Evolutionary conservation across 805 yeast species (phyloP), one percentile per base, ranked within the genome.

Genomic region (Debaryomyces prosopidis): DNA sequence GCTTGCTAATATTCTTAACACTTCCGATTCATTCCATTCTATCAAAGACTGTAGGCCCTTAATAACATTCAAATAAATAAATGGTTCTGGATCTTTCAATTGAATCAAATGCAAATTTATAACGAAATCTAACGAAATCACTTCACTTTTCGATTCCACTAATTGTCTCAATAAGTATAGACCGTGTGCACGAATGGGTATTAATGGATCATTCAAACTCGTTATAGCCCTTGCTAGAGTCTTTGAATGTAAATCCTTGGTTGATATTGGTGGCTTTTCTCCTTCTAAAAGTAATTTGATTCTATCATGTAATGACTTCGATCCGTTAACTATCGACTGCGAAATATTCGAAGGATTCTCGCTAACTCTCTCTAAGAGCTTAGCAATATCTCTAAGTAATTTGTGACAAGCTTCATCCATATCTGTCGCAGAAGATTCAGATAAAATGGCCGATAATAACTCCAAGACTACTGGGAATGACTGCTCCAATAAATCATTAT

Each of bases 171-270:
- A 62, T 18, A 83, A 63, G 50, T 78, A 79, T 7, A 94, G 66
- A 0, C 98, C 98, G 62, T 87, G 90, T 0, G 96, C 98, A 43
- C 90, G 73, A 2, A 92, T 79, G 0, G 98, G 96, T 3, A 87
- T 84, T 36, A 86, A 66, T 0, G 91, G 87, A 63, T 91, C 96
- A 45, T 81, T 82, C 36, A 94, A 63, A 47, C 83, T 80, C 1
- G 77, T 69, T 31, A 88, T 66, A 0, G 96, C 96, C 27, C 79
- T 71, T 12, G 77, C 75, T 39, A 86, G 65, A 0, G 63, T 49
- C 18, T 65, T 66, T 20, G 62, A 61, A 39, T 83, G 78, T 6
- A 58, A 45, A 9, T 68, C 71, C 35, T 48, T 46, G 10, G 49
- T 52, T 7, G 57, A 50, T 2, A 44, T 42, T 1, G 57, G 53